Conservation (phyloP, 768 basidiomycete species). For the Mycena filopes region DNA sequence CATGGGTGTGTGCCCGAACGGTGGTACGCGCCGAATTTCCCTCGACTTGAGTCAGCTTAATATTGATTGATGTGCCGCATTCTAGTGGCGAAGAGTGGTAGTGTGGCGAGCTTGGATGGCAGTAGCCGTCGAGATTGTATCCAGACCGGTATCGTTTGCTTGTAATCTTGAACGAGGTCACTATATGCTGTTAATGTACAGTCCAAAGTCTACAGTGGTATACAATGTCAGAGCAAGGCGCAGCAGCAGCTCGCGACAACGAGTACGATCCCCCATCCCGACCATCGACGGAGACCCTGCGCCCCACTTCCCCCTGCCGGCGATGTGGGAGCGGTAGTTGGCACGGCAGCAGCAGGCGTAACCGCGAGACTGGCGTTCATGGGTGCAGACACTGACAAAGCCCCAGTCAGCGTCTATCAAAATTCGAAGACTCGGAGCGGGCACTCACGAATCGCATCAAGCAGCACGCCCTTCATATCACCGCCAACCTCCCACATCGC, state of each 20-base stretch:
- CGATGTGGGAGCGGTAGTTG: background rate
- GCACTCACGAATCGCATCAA: constrained; percentile 38
- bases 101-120: no score
- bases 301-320: constrained; percentile 1
- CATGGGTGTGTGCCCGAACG: no score
- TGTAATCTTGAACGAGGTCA: no score
- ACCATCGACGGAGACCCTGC: background rate
- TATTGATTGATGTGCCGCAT: no score
- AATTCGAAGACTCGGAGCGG: no score
- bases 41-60: no score
- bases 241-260: background rate
- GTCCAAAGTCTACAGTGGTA: background rate
- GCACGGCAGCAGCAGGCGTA: constrained; percentile 3
- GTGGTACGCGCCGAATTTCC: no score
- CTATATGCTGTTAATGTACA: background rate
- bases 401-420: constrained; percentile 8
- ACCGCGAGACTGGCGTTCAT: constrained; percentile 27
- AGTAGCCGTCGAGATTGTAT: no score
- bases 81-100: no score
- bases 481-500: constrained; percentile 80
- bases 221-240: background rate
- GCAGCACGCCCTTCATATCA: constrained; percentile 61
- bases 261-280: background rate
- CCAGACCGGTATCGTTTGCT: no score
- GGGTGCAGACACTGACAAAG: constrained; percentile 23